phyloP scores from a whole-genome alignment of 179 eudicot genomes.

The Vitellaria paradoxa region DNA sequence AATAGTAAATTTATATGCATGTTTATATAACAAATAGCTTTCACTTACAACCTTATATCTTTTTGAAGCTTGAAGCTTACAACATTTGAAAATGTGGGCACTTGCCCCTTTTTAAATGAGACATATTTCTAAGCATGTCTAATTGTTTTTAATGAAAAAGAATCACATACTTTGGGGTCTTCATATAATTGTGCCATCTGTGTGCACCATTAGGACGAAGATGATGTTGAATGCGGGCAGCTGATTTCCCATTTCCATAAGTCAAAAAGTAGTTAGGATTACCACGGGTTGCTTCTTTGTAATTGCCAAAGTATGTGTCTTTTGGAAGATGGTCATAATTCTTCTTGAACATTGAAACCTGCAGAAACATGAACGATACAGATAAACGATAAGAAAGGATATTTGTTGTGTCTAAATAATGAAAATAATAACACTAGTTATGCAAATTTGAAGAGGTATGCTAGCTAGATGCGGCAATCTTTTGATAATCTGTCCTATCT shows the following conservation, averaged over 20 bases:
- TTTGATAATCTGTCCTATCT: too few species aligned
- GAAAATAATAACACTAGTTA: too few species aligned
- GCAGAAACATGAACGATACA: neutral
- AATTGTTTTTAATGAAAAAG: neutral
- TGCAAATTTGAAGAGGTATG: too few species aligned
- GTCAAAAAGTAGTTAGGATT: conserved; percentile 89
- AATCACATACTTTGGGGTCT: conserved; percentile 59
- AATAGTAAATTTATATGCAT: neutral
- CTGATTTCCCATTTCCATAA: conserved; percentile 93
- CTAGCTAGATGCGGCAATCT: too few species aligned
- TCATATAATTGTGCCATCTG: conserved; percentile 94
- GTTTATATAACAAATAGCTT: neutral
- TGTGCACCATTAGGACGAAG: conserved; percentile 98
- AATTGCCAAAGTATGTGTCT: conserved; percentile 68
- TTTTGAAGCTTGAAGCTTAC: neutral
- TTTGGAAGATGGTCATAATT: conserved; percentile 82
- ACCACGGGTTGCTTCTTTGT: conserved; percentile 75
- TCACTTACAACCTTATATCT: neutral
- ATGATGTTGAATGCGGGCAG: conserved; percentile 72
- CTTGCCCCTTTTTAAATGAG: neutral
- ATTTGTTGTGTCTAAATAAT: neutral
- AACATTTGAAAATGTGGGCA: neutral
- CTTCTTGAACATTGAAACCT: conserved; percentile 92
- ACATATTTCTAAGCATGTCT: neutral
- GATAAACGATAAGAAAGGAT: neutral